phyloP scores from a whole-genome alignment of 2,329 filamentous ascomycete species.

The Endoconidiophora polonica region DNA sequence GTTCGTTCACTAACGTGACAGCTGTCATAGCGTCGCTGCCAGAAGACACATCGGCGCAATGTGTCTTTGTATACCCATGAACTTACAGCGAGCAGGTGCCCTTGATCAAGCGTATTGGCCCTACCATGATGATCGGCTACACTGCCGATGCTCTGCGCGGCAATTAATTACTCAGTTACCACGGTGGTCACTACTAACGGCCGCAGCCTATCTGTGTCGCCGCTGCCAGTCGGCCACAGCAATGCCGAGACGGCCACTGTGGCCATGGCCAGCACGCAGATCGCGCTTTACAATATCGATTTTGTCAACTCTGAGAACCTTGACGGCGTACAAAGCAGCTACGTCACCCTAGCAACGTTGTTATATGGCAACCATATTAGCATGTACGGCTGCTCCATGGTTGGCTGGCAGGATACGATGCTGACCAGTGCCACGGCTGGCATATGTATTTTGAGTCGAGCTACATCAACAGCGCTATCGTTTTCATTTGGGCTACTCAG shows the following conservation, averaged over 20 bases:
- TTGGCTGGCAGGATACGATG: slow-evolving; percentile 34
- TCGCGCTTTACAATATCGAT: slow-evolving; percentile 47
- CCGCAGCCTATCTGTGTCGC: slow-evolving; percentile 18
- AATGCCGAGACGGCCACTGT: slow-evolving; percentile 37
- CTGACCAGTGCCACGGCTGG: slow-evolving; percentile 25
- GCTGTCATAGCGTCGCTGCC: slow-evolving; percentile 15
- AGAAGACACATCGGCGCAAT: slow-evolving; percentile 18
- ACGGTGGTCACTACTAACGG: slow-evolving; percentile 32
- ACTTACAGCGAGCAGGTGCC: slow-evolving; percentile 45
- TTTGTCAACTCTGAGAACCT: slow-evolving; percentile 29
- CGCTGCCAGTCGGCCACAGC: slow-evolving; percentile 19
- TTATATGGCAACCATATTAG: slow-evolving; percentile 7
- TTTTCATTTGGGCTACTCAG: slow-evolving; percentile 22
- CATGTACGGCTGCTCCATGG: slow-evolving; percentile 27
- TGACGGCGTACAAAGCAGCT: slow-evolving; percentile 29
- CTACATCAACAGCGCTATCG: slow-evolving; percentile 30
- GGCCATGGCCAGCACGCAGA: slow-evolving; percentile 28
- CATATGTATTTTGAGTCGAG: slow-evolving; percentile 29
- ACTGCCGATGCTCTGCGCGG: slow-evolving; percentile 29
- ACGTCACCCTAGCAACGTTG: slow-evolving; percentile 22
- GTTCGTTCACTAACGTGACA: slow-evolving; percentile 19
- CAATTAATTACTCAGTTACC: slow-evolving; percentile 37
- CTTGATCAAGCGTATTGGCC: slow-evolving; percentile 29
- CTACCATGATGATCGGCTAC: slow-evolving; percentile 42
- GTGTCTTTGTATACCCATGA: slow-evolving; percentile 26